Conservation (phyloP, 164 flowering plant species). For the Vitis cinerea region DNA sequence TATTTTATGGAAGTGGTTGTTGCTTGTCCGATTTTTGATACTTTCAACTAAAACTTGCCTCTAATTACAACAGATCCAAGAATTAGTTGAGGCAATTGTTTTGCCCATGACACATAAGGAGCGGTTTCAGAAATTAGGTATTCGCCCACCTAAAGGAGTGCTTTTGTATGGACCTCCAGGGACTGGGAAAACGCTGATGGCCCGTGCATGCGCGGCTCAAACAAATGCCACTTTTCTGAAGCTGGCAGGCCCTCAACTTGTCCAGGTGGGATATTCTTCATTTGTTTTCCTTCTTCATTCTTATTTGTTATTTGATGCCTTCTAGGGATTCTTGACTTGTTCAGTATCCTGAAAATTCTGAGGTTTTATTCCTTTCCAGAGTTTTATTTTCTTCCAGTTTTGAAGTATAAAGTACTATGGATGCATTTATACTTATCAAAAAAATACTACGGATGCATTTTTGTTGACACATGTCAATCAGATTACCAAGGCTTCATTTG, state of each 20-base stretch:
- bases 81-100: constrained; percentile 94
- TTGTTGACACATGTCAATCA: no score
- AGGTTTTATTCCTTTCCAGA: not conserved
- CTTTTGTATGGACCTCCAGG: constrained; percentile 97
- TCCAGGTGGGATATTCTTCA: constrained; percentile 52
- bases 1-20: not conserved
- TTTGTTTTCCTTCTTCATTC: not conserved
- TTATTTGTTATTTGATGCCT: not conserved
- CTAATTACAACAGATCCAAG: constrained; percentile 68
- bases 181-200: constrained; percentile 94
- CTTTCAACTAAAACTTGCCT: not conserved
- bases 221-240: constrained; percentile 95
- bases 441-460: no score
- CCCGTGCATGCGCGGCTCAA: constrained; percentile 97
- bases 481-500: no score
- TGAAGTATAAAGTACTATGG: no score
- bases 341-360: not conserved
- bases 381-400: no score
- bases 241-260: constrained; percentile 96
- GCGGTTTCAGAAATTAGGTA: constrained; percentile 80
- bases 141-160: constrained; percentile 95
- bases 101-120: constrained; percentile 97
- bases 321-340: not conserved
- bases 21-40: not conserved
- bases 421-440: no score